Conservation (phyloP, 2,329 filamentous ascomycete genomes). For the Ceratocystis eucalypticola region DNA sequence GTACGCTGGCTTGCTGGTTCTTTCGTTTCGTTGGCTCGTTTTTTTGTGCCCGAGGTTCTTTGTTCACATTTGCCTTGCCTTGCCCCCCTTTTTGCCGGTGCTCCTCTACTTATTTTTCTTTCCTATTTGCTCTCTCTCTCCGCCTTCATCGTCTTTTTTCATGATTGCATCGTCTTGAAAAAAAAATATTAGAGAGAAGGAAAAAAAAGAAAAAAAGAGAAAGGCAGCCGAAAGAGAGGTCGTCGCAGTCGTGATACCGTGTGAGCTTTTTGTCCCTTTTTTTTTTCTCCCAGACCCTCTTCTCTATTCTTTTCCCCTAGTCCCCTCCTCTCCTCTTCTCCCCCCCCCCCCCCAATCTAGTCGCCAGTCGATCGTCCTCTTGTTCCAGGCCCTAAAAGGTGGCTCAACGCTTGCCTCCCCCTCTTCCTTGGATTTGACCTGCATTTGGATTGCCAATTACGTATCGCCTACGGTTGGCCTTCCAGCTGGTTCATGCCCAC, state of each 20-base stretch:
- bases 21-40: background rate
- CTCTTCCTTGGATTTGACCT: background rate
- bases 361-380: slow-evolving; percentile 2
- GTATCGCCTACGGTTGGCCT: background rate
- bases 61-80: background rate
- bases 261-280: background rate
- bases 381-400: background rate
- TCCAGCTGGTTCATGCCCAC: background rate
- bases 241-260: background rate
- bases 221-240: background rate
- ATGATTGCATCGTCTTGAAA: too few species aligned
- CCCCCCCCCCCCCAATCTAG: background rate
- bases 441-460: slow-evolving; percentile 1
- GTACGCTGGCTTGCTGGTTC: background rate
- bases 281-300: background rate
- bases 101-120: too few species aligned
- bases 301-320: background rate
- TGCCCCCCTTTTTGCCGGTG: background rate
- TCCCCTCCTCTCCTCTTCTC: background rate
- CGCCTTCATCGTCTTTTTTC: background rate
- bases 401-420: background rate
- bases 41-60: background rate
- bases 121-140: too few species aligned
- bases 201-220: background rate
- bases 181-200: too few species aligned